A percentile compares a stretch with the other conserved stretches of the same genome.
Conservation (phyloP, 108 stramenopile genomes). For the Asterionellopsis glacialis region DNA sequence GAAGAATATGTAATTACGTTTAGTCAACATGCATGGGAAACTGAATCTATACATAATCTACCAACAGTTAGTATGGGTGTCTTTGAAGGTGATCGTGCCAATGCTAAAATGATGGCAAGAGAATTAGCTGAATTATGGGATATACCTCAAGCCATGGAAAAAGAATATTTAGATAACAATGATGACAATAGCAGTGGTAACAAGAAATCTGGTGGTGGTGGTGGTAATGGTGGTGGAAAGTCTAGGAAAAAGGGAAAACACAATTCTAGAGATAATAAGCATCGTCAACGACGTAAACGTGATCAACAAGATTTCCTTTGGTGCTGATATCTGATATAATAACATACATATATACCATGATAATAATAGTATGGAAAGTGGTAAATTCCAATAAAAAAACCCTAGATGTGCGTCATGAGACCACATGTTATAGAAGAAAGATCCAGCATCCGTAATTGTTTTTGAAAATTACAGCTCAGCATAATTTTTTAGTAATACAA, state of each 20-base stretch:
- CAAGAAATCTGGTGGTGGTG: neutral
- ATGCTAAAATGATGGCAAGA: conserved; percentile 37
- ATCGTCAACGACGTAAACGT: neutral
- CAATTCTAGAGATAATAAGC: neutral
- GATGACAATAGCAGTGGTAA: no score
- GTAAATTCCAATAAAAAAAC: no score
- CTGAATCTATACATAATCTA: conserved; percentile 16
- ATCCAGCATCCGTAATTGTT: no score
- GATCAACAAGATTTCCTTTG: neutral
- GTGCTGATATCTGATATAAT: no score
- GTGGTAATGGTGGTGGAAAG: neutral
- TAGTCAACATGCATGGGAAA: conserved; percentile 12
- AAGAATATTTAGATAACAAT: neutral
- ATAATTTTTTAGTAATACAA: no score
- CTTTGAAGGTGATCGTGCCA: conserved; percentile 30
- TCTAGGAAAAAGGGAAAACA: neutral
- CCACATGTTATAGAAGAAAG: no score
- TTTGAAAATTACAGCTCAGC: no score
- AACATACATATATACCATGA: no score
- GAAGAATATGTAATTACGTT: neutral
- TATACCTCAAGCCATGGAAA: conserved; percentile 9
- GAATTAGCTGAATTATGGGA: conserved; percentile 30
- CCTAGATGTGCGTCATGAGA: no score
- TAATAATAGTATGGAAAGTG: no score
- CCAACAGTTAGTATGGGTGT: conserved; percentile 26